Evolutionary conservation across 2,329 filamentous ascomycete genomes (phyloP), one percentile per base, ranked within the genome.

Genomic region (Xylariaceae sp.): DNA sequence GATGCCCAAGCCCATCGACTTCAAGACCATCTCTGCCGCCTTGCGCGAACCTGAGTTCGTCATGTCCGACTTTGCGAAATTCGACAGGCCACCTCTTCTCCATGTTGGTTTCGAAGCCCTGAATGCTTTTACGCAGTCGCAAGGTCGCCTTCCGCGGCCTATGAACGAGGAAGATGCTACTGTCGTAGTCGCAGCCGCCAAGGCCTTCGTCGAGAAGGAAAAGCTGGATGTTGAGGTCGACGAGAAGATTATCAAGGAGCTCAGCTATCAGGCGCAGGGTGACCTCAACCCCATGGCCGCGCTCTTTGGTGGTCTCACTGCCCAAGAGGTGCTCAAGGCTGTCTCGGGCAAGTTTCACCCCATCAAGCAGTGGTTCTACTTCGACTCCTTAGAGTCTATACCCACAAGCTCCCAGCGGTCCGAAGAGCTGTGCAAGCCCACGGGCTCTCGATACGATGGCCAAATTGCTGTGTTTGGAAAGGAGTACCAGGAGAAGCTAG

Each of bases 311-410:
- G 92, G 92, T 49, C 75, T 95, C 47, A 76, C 86, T 17, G 92
- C 92, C 1, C 92, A 98, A 58, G 92, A 98, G 60, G 82, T 95
- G 15, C 73, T 98, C 40, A 98, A 98, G 64, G 87, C 90, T 13
- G 86, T 98, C 5, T 98, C 92, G 33, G 92, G 92, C 48, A 98
- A 98, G 63, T 98, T 98, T 66, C 78, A 87, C 51, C 92, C 92
- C n/a, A 80, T 96, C 45, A 75, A 83, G 47, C 92, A 98, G 59
- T 96, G 85, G 79, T 73, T 98, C 57, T 96, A 98, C 68, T 93
- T 95, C 50, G 92, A 98, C 61, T 94, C 92, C 2, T 68, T 98
- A n/a, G 92, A 98, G 61, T 94, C 92, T 8, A 71, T 98, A 3
- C 90, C 92, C 2, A 73, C 79, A 2, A 83, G 76, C 12, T 74